Evolutionary conservation across 768 basidiomycete genomes (phyloP), one percentile per base, ranked within the genome.

Genomic region (Tremella yokohamensis): DNA sequence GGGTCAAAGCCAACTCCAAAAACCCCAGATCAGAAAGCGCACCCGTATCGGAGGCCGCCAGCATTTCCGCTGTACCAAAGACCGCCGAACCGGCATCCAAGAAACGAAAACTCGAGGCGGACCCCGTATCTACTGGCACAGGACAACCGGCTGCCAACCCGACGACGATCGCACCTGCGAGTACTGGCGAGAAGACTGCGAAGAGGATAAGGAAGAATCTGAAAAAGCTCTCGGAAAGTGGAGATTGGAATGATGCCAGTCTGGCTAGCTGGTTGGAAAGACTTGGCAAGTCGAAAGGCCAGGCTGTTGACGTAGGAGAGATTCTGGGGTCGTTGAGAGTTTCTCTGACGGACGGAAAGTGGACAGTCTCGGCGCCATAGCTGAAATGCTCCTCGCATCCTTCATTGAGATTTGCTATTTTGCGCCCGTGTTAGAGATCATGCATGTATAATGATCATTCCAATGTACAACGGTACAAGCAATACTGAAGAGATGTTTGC

Each of bases 191-290:
- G 38, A 63, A 71, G 54, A 55, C 58, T n/a, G 66, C 76, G n/a
- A 69, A 78, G 34, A 60, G 60, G 49, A 54, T 44, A 61, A 74
- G 56, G 49, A 75, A 71, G 34, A 82, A 84, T 37, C 79, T 83
- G 29, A 75, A 70, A 45, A 85, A 86, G 82, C 78, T 82, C 37
- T 40, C 48, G 40, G 42, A 40, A 7, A 40, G 8, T 7, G 13
- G 49, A 37, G 6, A 48, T 34, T 22, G 38, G 54, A 38, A 19
- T 37, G 50, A 49, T 63, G 42, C 19, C 59, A 34, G 6, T 52
- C 64, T 7, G 62, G 54, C 2, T 53, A 61, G 2, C 22, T 61
- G 45, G 37, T 54, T 64, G 16, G 53, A 53, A 11, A 38, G 54
- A 25, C 39, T 64, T 42, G 60, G 54, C 47, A 53, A 57, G 22